phyloP scores from a whole-genome alignment of 2,329 filamentous ascomycete genomes.

The Colletotrichum cereale region DNA sequence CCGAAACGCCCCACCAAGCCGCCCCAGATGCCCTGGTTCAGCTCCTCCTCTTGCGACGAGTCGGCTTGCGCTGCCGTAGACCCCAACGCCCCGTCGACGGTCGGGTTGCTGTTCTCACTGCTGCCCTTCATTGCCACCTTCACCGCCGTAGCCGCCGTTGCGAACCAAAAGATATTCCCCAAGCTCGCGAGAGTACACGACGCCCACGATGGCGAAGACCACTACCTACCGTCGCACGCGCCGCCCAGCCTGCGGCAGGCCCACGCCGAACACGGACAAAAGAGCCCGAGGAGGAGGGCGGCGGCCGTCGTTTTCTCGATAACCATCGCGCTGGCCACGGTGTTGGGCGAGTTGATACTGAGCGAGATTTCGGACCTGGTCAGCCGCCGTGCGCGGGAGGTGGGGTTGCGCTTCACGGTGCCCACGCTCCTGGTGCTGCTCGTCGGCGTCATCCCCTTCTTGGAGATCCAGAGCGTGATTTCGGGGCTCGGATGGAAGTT shows the following conservation, averaged over 20 bases:
- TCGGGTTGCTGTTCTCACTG: constrained; percentile 69
- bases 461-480: constrained; percentile 79
- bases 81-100: constrained; percentile 52
- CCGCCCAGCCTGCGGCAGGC: constrained; percentile 69
- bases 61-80: constrained; percentile 66
- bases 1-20: constrained; percentile 20
- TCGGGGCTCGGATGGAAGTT: constrained; percentile 72
- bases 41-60: constrained; percentile 64
- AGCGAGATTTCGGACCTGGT: constrained; percentile 85
- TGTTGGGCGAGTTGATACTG: constrained; percentile 83
- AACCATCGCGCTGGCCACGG: constrained; percentile 81
- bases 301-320: constrained; percentile 78
- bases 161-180: constrained; percentile 78
- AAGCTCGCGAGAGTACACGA: constrained; percentile 71
- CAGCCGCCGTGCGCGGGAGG: constrained; percentile 73
- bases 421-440: constrained; percentile 78
- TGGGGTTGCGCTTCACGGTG: constrained; percentile 78
- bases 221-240: constrained; percentile 73
- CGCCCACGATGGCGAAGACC: constrained; percentile 67
- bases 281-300: constrained; percentile 62
- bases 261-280: constrained; percentile 69
- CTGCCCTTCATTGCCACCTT: constrained; percentile 81
- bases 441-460: constrained; percentile 80
- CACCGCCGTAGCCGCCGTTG: constrained; percentile 69
- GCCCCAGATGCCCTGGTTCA: constrained; percentile 41